phyloP scores from a whole-genome alignment of 495 filamentous ascomycete species.

The Penicillium argentinense region DNA sequence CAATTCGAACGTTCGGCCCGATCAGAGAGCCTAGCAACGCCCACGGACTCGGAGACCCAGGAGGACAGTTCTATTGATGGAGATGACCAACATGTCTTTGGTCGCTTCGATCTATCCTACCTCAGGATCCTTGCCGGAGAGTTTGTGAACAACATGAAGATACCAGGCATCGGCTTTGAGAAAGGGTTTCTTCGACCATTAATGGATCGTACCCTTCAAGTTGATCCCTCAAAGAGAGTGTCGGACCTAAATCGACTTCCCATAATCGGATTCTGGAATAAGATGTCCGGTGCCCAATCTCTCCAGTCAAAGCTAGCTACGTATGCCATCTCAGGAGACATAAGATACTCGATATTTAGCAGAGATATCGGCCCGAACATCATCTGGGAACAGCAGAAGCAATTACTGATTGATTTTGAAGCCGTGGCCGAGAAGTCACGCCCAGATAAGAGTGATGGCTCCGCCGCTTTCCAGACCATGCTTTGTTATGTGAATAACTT shows the following conservation, averaged over 20 bases:
- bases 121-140: conserved; percentile 11
- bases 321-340: conserved; percentile 20
- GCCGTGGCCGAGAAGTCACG: conserved; percentile 10
- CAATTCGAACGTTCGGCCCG: no score
- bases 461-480: conserved; percentile 25
- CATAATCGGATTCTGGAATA: conserved; percentile 28
- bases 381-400: conserved; percentile 29
- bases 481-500: conserved; percentile 26
- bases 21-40: no score
- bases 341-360: conserved; percentile 24
- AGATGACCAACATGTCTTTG: no score
- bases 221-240: conserved; percentile 19
- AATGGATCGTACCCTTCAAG: conserved; percentile 21
- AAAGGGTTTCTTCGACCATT: conserved; percentile 19
- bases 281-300: conserved; percentile 14
- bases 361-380: conserved; percentile 19
- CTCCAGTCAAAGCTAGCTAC: conserved; percentile 26
- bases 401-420: conserved; percentile 24
- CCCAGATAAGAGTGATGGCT: conserved; percentile 8
- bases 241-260: conserved; percentile 23
- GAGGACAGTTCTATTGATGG: no score
- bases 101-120: no score
- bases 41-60: no score
- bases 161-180: conserved; percentile 19
- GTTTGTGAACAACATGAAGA: conserved; percentile 18